Conservation (phyloP, 2,329 filamentous ascomycete species). For the Nemania sp. region DNA sequence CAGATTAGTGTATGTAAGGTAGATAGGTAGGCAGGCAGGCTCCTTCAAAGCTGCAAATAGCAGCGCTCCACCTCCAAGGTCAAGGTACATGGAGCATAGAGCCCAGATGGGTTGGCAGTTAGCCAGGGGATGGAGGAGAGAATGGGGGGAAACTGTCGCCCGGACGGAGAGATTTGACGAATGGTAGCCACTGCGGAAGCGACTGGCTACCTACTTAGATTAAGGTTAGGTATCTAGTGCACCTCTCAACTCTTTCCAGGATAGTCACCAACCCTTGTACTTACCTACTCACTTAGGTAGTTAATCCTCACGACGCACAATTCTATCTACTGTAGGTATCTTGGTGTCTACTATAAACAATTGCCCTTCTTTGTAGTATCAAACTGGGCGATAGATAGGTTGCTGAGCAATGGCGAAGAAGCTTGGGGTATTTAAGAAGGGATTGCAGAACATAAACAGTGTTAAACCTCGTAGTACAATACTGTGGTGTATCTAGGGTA, state of each 20-base stretch:
- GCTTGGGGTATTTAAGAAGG: not conserved
- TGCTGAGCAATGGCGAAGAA: not conserved
- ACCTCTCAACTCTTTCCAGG: slow-evolving; percentile 13
- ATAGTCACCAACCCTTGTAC: slow-evolving; percentile 9
- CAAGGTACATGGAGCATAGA: not conserved
- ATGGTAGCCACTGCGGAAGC: slow-evolving; percentile 12
- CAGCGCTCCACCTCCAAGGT: slow-evolving; percentile 20
- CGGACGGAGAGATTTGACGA: slow-evolving; percentile 14
- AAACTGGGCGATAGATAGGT: not conserved
- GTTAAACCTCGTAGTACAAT: not conserved
- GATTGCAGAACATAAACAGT: not conserved
- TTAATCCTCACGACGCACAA: slow-evolving; percentile 6
- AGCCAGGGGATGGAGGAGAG: slow-evolving; percentile 23
- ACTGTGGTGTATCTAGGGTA: not conserved
- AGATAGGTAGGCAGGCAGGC: not conserved
- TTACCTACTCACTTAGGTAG: not conserved
- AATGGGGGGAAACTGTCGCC: slow-evolving; percentile 5
- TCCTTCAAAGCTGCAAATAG: slow-evolving; percentile 31
- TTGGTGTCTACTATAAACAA: no score
- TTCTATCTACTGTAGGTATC: no score
- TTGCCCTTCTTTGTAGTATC: not conserved
- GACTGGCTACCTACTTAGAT: slow-evolving; percentile 3
- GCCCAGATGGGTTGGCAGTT: slow-evolving; percentile 6
- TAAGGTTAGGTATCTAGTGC: slow-evolving; percentile 7
- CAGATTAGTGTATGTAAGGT: slow-evolving; percentile 9